Percentiles rank a stretch among this genome's conserved stretches.
Evolutionary conservation across 345 rosid genomes (phyloP).

Genomic region (Salix arbutifolia): DNA sequence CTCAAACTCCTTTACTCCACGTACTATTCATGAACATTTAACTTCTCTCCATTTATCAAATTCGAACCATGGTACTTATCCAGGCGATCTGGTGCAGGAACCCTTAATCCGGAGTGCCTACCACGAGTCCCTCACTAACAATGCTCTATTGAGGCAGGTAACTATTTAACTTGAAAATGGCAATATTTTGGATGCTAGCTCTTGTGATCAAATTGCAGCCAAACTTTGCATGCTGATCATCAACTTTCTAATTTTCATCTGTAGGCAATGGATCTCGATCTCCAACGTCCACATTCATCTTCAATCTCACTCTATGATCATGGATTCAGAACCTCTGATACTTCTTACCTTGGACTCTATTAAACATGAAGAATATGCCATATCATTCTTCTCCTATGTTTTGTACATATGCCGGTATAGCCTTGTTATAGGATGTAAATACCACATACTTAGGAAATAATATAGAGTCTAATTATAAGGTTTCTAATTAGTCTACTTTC

Average conservation of each 20-base stretch:
- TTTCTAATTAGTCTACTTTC: fast-evolving
- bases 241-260: not conserved
- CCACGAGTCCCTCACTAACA: slow-evolving; percentile 10
- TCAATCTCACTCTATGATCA: slow-evolving; percentile 26
- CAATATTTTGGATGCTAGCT: not conserved
- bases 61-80: not conserved
- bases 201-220: not conserved
- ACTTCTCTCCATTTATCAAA: not conserved
- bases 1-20: slow-evolving; percentile 24
- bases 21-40: slow-evolving; percentile 8
- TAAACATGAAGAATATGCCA: not conserved
- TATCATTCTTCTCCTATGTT: not conserved
- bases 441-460: no score
- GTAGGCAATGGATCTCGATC: slow-evolving; percentile 29
- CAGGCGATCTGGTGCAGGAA: slow-evolving; percentile 14
- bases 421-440: not conserved
- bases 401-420: not conserved
- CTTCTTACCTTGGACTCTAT: not conserved
- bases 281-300: slow-evolving; percentile 25
- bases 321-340: slow-evolving; percentile 22
- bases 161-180: not conserved
- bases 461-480: no score
- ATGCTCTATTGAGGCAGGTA: slow-evolving; percentile 23
- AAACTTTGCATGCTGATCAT: not conserved
- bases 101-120: slow-evolving; percentile 11